Evolutionary conservation across 2,329 filamentous ascomycete species (phyloP).

Genomic region (Cladosporium sp.): DNA sequence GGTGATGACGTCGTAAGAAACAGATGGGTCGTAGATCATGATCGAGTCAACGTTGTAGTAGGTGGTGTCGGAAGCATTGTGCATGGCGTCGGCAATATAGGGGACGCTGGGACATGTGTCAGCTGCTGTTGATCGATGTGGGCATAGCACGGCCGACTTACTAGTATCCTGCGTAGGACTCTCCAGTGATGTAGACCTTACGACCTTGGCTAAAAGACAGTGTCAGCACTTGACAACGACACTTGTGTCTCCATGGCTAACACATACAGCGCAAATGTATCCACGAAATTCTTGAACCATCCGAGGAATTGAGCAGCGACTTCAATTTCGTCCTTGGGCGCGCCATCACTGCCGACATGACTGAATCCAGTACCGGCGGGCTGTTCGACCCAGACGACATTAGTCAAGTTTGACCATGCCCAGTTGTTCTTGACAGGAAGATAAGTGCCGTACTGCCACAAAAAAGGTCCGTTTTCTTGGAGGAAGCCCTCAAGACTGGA

Average conservation of each 20-base stretch:
- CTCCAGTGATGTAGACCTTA: constrained; percentile 68
- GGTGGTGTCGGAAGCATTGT: constrained; percentile 65
- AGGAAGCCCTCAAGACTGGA: constrained; percentile 50
- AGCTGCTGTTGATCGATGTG: not conserved
- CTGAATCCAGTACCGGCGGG: constrained; percentile 46
- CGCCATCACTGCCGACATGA: constrained; percentile 36
- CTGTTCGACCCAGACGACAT: constrained; percentile 50
- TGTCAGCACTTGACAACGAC: not conserved
- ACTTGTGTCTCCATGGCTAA: not conserved
- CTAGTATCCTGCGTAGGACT: constrained; percentile 43
- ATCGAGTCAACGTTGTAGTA: constrained; percentile 71
- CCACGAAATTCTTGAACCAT: constrained; percentile 54
- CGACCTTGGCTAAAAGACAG: constrained; percentile 45
- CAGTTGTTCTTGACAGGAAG: constrained; percentile 50
- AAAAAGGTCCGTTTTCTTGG: constrained; percentile 50
- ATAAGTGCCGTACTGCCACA: constrained; percentile 51
- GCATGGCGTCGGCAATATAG: constrained; percentile 72
- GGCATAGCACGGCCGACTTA: not conserved
- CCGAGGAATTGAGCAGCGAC: constrained; percentile 45
- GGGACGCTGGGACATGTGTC: constrained; percentile 51
- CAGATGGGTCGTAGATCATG: constrained; percentile 71
- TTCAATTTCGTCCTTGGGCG: constrained; percentile 44
- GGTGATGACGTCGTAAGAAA: constrained; percentile 57
- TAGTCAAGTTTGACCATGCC: constrained; percentile 55
- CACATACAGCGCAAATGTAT: constrained; percentile 27